phyloP scores from a whole-genome alignment of 2,329 filamentous ascomycete genomes.

The Fusarium zealandicum region DNA sequence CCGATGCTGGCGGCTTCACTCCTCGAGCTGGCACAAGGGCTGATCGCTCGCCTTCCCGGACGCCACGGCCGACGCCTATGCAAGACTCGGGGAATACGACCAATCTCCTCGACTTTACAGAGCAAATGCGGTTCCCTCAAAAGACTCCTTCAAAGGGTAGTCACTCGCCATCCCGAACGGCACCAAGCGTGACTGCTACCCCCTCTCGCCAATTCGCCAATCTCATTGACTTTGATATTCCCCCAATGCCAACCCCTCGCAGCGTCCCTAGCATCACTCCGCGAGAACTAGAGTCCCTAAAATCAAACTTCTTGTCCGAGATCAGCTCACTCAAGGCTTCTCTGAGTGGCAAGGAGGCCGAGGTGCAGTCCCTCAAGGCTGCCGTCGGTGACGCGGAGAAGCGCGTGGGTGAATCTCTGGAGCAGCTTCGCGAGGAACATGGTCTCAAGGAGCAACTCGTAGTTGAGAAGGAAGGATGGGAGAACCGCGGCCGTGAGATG shows the following conservation, averaged over 20 bases:
- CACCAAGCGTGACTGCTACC: constrained; percentile 48
- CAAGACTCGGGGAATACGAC: constrained; percentile 68
- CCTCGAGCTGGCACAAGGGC: constrained; percentile 45
- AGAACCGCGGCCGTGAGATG: constrained; percentile 84
- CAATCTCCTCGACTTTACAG: constrained; percentile 88
- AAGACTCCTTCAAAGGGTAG: constrained; percentile 55
- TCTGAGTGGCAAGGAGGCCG: constrained; percentile 90
- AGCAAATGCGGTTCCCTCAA: constrained; percentile 65
- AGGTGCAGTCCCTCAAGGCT: constrained; percentile 85
- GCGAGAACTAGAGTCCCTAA: constrained; percentile 89
- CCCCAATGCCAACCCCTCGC: constrained; percentile 89
- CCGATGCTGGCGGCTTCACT: constrained; percentile 49
- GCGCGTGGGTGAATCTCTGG: constrained; percentile 84
- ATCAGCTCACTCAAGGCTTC: constrained; percentile 94
- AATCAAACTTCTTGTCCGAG: constrained; percentile 88
- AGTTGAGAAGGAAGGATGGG: constrained; percentile 82
- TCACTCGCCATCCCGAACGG: constrained; percentile 45
- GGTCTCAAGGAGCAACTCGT: constrained; percentile 73
- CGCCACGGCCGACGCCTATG: constrained; percentile 44
- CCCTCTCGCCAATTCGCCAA: constrained; percentile 67
- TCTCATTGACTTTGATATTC: constrained; percentile 80
- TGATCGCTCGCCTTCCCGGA: constrained; percentile 47
- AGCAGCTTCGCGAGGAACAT: constrained; percentile 81
- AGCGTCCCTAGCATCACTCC: constrained; percentile 91
- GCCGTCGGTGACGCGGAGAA: constrained; percentile 91